phyloP scores from a whole-genome alignment of 2,329 filamentous ascomycete species.

The Ceratocystis colombiana region DNA sequence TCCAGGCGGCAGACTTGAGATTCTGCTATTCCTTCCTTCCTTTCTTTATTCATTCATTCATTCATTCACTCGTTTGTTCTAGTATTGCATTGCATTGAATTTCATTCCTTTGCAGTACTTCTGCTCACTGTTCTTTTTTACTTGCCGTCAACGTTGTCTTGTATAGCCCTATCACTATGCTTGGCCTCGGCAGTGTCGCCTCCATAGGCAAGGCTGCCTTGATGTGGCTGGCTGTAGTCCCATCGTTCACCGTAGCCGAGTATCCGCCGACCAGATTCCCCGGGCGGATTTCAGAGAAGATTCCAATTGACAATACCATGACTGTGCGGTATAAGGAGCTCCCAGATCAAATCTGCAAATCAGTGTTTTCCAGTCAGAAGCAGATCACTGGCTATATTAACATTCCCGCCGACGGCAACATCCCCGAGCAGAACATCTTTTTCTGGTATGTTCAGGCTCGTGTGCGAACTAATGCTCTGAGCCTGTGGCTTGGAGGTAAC shows the following conservation, averaged over 20 bases:
- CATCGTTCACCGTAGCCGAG: neutral
- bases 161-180: neutral
- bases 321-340: slow-evolving; percentile 4
- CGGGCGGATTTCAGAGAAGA: neutral
- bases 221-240: neutral
- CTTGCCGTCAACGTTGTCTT: too few relatives aligned
- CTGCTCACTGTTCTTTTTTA: neutral
- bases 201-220: neutral
- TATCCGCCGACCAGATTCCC: neutral
- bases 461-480: slow-evolving; percentile 27
- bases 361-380: slow-evolving; percentile 53
- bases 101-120: neutral
- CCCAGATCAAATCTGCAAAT: slow-evolving; percentile 44
- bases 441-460: slow-evolving; percentile 44
- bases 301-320: slow-evolving; percentile 9
- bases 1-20: too few relatives aligned
- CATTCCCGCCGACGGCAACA: slow-evolving; percentile 38
- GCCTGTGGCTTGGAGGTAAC: slow-evolving; percentile 57
- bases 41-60: too few relatives aligned
- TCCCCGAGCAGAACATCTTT: slow-evolving; percentile 36
- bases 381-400: slow-evolving; percentile 63
- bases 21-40: too few relatives aligned
- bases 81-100: too few relatives aligned
- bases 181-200: neutral
- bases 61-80: too few relatives aligned